Evolutionary conservation across 495 filamentous ascomycete genomes (phyloP).

Genomic region (Hypoxylon trugodes): DNA sequence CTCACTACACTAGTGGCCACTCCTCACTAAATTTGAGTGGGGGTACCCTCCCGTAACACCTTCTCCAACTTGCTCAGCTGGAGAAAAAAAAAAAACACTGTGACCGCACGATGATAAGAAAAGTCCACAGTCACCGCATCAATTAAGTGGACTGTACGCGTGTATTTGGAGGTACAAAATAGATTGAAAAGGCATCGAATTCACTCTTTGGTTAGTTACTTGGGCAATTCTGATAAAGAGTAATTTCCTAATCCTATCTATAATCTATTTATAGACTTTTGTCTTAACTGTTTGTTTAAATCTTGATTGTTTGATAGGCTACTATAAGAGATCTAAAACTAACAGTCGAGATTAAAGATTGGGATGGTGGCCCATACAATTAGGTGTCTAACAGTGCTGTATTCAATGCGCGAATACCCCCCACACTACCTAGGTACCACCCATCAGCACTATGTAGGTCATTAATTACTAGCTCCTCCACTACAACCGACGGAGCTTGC

Average conservation of each 20-base stretch:
- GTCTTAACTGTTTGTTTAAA: neutral
- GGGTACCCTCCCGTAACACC: neutral
- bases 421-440: neutral
- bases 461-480: slow-evolving; percentile 4
- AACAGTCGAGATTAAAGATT: too few species aligned
- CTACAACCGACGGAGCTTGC: slow-evolving; percentile 2
- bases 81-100: slow-evolving; percentile 1
- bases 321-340: neutral
- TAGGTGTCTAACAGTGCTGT: too few species aligned
- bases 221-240: neutral
- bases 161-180: too few species aligned
- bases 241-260: slow-evolving; percentile 1
- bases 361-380: too few species aligned
- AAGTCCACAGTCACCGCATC: neutral
- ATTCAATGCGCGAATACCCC: neutral
- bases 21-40: slow-evolving; percentile 20
- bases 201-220: too few species aligned
- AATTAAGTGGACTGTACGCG: neutral
- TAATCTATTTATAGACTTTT: slow-evolving; percentile 12
- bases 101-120: neutral
- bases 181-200: too few species aligned
- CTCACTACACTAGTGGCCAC: slow-evolving; percentile 21
- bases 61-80: too few species aligned
- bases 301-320: neutral
- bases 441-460: neutral